Evolutionary conservation across 495 filamentous ascomycete genomes (phyloP).

Genomic region (Trichoderma orchidacearum): DNA sequence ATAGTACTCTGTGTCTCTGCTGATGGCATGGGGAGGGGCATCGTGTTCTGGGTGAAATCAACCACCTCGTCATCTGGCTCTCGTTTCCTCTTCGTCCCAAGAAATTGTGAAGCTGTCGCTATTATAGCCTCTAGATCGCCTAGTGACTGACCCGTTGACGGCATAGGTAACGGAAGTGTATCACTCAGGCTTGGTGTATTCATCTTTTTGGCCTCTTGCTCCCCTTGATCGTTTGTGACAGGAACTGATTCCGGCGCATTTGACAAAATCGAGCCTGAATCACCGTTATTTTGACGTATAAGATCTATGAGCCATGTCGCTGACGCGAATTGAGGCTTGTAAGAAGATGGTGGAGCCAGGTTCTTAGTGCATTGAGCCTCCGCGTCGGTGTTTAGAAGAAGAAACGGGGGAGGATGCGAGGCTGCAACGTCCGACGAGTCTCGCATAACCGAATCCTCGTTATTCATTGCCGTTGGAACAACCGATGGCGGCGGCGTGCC

Average conservation of each 20-base stretch:
- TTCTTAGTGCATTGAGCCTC: background rate
- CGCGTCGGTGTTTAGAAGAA: too few species aligned
- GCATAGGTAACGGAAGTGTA: constrained; percentile 11
- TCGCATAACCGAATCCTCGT: background rate
- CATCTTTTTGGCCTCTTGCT: constrained; percentile 32
- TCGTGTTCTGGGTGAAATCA: constrained; percentile 3
- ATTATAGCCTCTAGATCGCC: constrained; percentile 11
- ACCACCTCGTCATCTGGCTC: constrained; percentile 1
- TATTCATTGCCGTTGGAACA: background rate
- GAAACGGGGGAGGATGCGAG: background rate
- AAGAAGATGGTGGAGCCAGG: constrained; percentile 17
- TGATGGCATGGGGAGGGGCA: background rate
- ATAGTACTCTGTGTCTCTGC: background rate
- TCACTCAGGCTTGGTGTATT: constrained; percentile 11
- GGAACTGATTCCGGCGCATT: constrained; percentile 13
- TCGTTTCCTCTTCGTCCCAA: constrained; percentile 6
- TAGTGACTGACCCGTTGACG: background rate
- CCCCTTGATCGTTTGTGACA: constrained; percentile 20
- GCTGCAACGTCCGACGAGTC: background rate
- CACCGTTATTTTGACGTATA: constrained; percentile 17
- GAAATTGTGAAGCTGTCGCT: constrained; percentile 6
- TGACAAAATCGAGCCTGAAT: constrained; percentile 19
- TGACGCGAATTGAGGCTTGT: constrained; percentile 38
- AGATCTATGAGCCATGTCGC: constrained; percentile 41
- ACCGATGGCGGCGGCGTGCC: background rate